Evolutionary conservation across 2,329 filamentous ascomycete species (phyloP).

Genomic region (Talaromyces sp.): DNA sequence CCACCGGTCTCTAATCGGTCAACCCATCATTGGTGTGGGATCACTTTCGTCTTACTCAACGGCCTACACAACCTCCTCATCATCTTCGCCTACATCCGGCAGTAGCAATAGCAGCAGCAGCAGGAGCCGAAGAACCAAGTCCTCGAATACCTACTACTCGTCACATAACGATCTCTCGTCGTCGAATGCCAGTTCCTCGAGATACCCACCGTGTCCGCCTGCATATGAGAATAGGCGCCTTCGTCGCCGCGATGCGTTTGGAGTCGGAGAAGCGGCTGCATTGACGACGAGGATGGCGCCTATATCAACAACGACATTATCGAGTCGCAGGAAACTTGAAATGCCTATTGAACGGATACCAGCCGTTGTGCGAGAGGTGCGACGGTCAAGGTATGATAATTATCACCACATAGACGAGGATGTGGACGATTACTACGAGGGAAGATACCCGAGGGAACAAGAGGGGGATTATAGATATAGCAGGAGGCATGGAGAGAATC

Average conservation of each 20-base stretch:
- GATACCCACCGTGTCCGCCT: constrained; percentile 5
- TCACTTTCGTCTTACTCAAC: not conserved
- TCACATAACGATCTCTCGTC: not conserved
- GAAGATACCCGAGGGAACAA: not conserved
- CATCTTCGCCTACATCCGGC: constrained; percentile 6
- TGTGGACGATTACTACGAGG: not conserved
- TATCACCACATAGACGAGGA: not conserved
- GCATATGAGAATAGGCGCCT: constrained; percentile 4
- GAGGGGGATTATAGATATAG: constrained; percentile 2
- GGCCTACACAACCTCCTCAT: not conserved
- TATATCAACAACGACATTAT: not conserved
- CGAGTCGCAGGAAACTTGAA: not conserved
- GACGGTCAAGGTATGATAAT: constrained; percentile 3
- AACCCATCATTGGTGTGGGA: constrained; percentile 13
- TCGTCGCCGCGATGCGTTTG: constrained; percentile 9
- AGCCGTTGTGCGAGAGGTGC: constrained; percentile 1
- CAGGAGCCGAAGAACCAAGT: constrained; percentile 7
- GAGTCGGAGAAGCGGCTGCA: constrained; percentile 1
- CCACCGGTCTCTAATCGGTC: constrained; percentile 14
- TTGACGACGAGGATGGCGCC: not conserved
- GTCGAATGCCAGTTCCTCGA: not conserved
- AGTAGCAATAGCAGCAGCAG: constrained; percentile 6
- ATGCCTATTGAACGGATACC: constrained; percentile 13
- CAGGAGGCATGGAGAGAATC: constrained; percentile 7
- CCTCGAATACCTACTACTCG: constrained; percentile 3